A percentile compares a stretch with the other conserved stretches of the same genome.
Evolutionary conservation across 306 rosid genomes (phyloP).

Genomic region (Rosa rugosa): DNA sequence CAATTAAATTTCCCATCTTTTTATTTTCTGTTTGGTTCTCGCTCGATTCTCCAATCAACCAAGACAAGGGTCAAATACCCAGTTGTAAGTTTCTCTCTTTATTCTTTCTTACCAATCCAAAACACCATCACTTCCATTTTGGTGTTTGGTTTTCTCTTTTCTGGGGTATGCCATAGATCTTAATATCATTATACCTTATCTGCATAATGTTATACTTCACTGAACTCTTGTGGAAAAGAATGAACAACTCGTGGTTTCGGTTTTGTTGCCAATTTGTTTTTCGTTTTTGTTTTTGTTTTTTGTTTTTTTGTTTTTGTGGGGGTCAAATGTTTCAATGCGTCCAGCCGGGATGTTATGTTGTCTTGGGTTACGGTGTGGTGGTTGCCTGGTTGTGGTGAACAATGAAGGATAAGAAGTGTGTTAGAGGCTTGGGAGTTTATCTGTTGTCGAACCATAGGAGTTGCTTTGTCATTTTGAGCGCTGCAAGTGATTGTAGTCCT

Average conservation of each 20-base stretch:
- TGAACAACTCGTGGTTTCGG: not conserved
- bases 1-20: not conserved
- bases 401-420: not conserved
- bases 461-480: not conserved
- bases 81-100: conserved; percentile 12
- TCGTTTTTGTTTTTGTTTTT: conserved; percentile 1
- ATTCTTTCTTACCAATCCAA: not conserved
- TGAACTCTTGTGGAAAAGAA: not conserved
- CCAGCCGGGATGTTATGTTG: not conserved
- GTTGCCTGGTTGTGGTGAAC: not conserved
- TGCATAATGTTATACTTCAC: conserved; percentile 4
- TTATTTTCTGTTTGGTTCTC: conserved; percentile 20
- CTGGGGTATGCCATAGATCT: conserved; percentile 46
- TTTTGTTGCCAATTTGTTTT: not conserved
- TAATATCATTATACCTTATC: conserved; percentile 17
- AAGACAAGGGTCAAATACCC: conserved; percentile 22
- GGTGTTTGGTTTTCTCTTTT: conserved; percentile 1
- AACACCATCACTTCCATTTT: conserved; percentile 12
- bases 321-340: conserved; percentile 2
- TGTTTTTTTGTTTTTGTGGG: conserved; percentile 9
- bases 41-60: conserved; percentile 19
- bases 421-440: not conserved
- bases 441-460: not conserved
- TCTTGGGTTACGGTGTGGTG: not conserved
- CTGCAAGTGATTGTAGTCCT: not conserved